Base-by-base conservation (phyloP, 2,329 filamentous ascomycete species). In the Pseudonectria foliicola region DNA sequence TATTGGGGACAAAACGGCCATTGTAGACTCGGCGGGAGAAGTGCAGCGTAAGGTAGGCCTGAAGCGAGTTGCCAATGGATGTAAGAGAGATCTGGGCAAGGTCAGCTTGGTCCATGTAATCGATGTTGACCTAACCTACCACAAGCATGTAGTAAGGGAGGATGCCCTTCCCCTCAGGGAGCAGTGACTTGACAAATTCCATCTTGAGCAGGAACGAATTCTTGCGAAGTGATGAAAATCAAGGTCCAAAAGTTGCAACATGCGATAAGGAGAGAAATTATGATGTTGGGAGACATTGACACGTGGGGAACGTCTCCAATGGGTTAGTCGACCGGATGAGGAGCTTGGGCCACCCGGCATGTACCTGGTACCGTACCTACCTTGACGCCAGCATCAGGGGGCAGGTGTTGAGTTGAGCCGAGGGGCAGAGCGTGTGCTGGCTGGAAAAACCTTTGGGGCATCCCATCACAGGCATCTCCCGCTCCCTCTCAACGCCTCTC, bases 1-100 rank as follows among this genome's bases (percentile, higher is more conserved):
- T 39, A 64, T 75, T 76, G 34, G 64, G 60, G 13, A 78, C 62
- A 50, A 77, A 78, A 44, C 64, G 64, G 41, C 79, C 79, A 49
- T 82, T 77, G 70, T 96, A 98, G 55, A 96, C 77, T 59, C 86
- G 82, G n/a, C 81, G 78, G 7, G 88, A 88, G 65, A 85, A 93
- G 59, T 80, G 71, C 4, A 89, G 72, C 13, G 87, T 93, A 25
- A 68, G 54, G 64, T 94, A 93, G 56, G 85, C 79, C 68, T 95
- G 89, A 30, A 93, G 58, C 25, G 80, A 83, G 70, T 98, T 98
- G 53, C 77, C 82, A 39, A 92, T 71, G 21, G 90, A 87, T 38
- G 93, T 75, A 37, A 88, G 56, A 37, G 87, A 87, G 56, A 94
- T 75, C 90, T 95, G 45, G 16, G 16, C 21, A 28, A 33, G 39